Conservation (phyloP, 2,329 filamentous ascomycete species). For the Pseudogymnoascus sp. region DNA sequence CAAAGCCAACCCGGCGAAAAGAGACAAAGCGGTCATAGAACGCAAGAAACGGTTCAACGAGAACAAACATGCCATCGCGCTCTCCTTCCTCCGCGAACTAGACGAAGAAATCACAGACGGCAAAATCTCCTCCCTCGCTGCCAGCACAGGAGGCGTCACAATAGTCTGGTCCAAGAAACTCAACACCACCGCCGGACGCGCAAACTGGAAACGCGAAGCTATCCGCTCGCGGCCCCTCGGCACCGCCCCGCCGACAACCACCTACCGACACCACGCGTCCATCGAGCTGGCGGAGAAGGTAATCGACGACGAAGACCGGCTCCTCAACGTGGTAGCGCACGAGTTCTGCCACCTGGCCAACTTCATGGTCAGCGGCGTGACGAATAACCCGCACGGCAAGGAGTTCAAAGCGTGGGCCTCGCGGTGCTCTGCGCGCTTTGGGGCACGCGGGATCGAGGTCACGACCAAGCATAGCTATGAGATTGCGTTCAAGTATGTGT, state of each 20-base stretch:
- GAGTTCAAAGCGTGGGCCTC: slow-evolving; percentile 72
- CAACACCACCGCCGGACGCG: slow-evolving; percentile 69
- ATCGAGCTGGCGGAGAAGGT: slow-evolving; percentile 89
- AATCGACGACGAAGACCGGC: slow-evolving; percentile 65
- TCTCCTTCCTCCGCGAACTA: slow-evolving; percentile 58
- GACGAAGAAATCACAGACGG: slow-evolving; percentile 56
- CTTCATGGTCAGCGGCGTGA: slow-evolving; percentile 74
- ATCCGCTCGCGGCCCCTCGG: slow-evolving; percentile 28
- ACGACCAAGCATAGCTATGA: slow-evolving; percentile 86
- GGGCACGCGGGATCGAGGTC: slow-evolving; percentile 58
- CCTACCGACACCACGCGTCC: slow-evolving; percentile 51
- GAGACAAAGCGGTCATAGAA: slow-evolving; percentile 31
- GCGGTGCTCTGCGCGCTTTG: slow-evolving; percentile 49
- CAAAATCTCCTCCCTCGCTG: slow-evolving; percentile 48
- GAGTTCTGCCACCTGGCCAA: slow-evolving; percentile 94
- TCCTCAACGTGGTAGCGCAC: slow-evolving; percentile 88
- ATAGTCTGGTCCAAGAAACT: slow-evolving; percentile 71
- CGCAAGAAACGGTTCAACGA: slow-evolving; percentile 54
- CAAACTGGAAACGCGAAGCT: slow-evolving; percentile 61
- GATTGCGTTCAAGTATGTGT: slow-evolving; percentile 88
- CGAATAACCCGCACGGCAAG: slow-evolving; percentile 69
- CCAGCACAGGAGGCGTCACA: slow-evolving; percentile 59
- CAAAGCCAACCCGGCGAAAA: slow-evolving; percentile 27
- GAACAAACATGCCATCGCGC: slow-evolving; percentile 54
- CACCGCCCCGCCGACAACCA: background rate